These are phyloP conservation scores for Tulasnella sp. DNA, from an alignment of 768 basidiomycete species.

Conservation along the genomic window DNA sequence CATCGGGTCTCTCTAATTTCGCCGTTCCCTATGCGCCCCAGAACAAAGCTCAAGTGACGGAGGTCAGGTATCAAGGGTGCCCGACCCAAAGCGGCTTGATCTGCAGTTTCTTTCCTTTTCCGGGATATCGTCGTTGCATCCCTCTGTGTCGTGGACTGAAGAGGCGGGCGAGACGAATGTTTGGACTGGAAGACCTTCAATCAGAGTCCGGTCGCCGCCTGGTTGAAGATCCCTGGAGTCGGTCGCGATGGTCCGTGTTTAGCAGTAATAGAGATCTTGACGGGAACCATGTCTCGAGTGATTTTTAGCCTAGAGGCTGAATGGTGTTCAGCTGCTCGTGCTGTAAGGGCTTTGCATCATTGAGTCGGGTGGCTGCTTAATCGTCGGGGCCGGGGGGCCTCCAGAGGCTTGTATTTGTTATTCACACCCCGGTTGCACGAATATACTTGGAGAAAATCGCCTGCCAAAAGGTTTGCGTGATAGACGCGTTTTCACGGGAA, in stretches of 20 bases:
- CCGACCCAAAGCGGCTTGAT: neutral
- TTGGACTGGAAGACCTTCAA: neutral
- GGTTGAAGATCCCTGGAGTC: too few relatives aligned
- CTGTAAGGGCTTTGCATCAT: neutral
- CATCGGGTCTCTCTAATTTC: neutral
- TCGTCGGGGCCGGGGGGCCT: neutral
- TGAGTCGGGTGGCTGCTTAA: neutral
- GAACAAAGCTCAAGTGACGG: neutral
- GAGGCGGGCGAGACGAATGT: neutral
- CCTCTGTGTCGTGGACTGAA: neutral
- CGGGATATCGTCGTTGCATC: neutral
- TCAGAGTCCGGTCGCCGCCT: neutral
- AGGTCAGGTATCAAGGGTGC: neutral
- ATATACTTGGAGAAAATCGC: too few relatives aligned
- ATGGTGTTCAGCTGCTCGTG: too few relatives aligned
- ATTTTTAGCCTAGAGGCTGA: too few relatives aligned
- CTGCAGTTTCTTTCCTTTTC: neutral
- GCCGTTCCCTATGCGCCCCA: neutral
- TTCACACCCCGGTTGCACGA: too few relatives aligned
- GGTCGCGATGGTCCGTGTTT: too few relatives aligned
- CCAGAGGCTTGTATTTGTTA: too few relatives aligned
- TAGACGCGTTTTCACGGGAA: neutral
- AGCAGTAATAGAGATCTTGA: too few relatives aligned
- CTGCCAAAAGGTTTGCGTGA: too few relatives aligned
- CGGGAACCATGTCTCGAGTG: too few relatives aligned